A percentile compares a stretch with the other conserved stretches of the same genome.
Evolutionary conservation across 2,329 filamentous ascomycete genomes (phyloP).

Genomic region (Fusarium virguliforme): DNA sequence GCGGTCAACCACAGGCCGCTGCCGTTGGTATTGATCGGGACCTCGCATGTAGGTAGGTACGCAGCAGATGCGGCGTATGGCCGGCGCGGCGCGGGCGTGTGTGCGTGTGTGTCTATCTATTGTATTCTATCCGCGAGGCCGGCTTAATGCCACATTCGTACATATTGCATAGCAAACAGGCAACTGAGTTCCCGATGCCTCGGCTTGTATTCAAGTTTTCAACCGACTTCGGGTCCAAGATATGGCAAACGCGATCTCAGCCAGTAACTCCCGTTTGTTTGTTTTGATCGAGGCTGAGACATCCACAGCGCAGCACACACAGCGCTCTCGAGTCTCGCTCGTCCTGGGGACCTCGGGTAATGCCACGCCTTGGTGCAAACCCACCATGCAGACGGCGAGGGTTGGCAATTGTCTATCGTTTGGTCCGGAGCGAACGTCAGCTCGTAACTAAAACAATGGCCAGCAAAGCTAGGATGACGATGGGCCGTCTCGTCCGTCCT

Average conservation of each 20-base stretch:
- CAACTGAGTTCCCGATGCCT: slow-evolving; percentile 15
- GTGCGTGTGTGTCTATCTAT: slow-evolving; percentile 10
- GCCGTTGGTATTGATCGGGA: slow-evolving; percentile 41
- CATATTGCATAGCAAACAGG: slow-evolving; percentile 25
- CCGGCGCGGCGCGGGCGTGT: slow-evolving; percentile 31
- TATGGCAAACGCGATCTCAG: slow-evolving; percentile 39
- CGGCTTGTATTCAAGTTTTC: slow-evolving; percentile 16
- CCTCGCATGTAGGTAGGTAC: slow-evolving; percentile 38
- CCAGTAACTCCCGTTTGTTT: slow-evolving; percentile 39
- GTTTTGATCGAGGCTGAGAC: slow-evolving; percentile 51
- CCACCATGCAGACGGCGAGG: slow-evolving; percentile 33
- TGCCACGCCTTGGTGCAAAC: slow-evolving; percentile 39
- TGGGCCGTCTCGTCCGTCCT: slow-evolving; percentile 23
- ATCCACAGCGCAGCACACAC: slow-evolving; percentile 20
- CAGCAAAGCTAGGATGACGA: slow-evolving; percentile 21
- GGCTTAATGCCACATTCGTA: slow-evolving; percentile 23
- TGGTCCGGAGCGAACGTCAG: slow-evolving; percentile 37
- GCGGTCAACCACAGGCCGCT: slow-evolving; percentile 43
- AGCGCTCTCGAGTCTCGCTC: slow-evolving; percentile 16
- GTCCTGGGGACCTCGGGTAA: slow-evolving; percentile 24
- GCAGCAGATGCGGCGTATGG: slow-evolving; percentile 43
- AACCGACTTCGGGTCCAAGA: slow-evolving; percentile 28
- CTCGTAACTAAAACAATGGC: slow-evolving; percentile 5
- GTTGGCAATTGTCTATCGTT: slow-evolving; percentile 38
- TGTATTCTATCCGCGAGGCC: slow-evolving; percentile 4